Base-by-base conservation (phyloP, 768 basidiomycete species). In the Calocybe indica region DNA sequence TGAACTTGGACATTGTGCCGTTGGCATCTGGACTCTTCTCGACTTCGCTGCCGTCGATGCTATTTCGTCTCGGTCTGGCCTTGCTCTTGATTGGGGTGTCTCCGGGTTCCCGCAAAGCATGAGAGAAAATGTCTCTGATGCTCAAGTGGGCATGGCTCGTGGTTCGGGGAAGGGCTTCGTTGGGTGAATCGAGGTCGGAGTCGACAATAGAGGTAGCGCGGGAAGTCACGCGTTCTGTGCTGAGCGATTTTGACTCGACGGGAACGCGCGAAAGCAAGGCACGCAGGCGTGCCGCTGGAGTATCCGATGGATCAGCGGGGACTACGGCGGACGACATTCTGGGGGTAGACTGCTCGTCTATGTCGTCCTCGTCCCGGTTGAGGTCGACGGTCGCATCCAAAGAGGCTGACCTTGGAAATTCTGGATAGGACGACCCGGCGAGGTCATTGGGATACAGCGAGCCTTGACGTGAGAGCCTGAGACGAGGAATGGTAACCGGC, bases 101-200 rank as follows among this genome's bases (percentile, higher is more conserved):
- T 2, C 78, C 82, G 1, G 83, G 74, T 14, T 83, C 80, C 35
- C 80, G 78, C 40, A 80, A 66, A 2, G 81, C 83, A 47, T 72
- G 74, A n/a, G 78, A 77, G 58, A 89, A 86, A 30, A 89, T 69
- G 48, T 79, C 74, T 58, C 73, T 83, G 40, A 88, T 58, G 58
- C 73, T 82, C 53, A 79, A 76, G 40, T 75, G 76, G 12, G 78
- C 75, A 43, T 75, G 55, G 47, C 77, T 82, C 29, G 74, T 72
- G 7, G 66, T 62, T 33, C 59, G 61, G 43, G 63, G 15, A 43
- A 30, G 55, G 2, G 58, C 66, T 31, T 63, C 62, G 30, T 71
- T 68, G 8, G 71, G 74, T 12, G 69, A 66, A 44, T 83, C 80
- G 51, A 78, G 80, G 57, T 83, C 80, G 13, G 79, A 81, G 37